phyloP scores from a whole-genome alignment of 441 rosid species.

The Viola pubescens region DNA sequence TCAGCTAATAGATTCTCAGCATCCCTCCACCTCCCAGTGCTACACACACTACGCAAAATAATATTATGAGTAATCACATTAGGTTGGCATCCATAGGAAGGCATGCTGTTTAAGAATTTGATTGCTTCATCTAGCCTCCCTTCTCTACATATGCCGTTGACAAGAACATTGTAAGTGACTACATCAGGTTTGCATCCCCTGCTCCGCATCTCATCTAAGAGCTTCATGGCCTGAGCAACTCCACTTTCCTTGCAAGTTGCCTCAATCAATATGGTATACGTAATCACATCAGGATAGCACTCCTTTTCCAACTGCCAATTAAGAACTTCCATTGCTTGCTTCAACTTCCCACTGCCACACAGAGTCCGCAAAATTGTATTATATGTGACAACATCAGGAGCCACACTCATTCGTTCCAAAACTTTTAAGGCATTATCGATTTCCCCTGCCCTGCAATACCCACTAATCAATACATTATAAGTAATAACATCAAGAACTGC shows the following conservation, averaged over 20 bases:
- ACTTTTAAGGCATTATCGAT: constrained; percentile 53
- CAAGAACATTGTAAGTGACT: constrained; percentile 77
- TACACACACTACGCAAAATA: constrained; percentile 73
- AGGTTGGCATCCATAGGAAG: constrained; percentile 65
- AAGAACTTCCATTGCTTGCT: constrained; percentile 76
- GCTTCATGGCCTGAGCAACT: constrained; percentile 79
- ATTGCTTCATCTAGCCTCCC: constrained; percentile 84
- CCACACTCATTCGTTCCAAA: constrained; percentile 65
- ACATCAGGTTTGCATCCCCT: constrained; percentile 79
- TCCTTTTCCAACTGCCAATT: constrained; percentile 50
- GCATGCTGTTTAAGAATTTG: constrained; percentile 58
- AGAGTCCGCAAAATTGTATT: constrained; percentile 69
- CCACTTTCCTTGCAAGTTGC: constrained; percentile 80
- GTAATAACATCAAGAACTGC: constrained; percentile 74
- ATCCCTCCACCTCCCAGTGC: constrained; percentile 85
- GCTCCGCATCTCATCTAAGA: constrained; percentile 74
- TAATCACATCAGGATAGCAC: constrained; percentile 69
- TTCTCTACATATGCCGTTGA: constrained; percentile 80
- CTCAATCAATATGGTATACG: constrained; percentile 80
- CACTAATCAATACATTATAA: constrained; percentile 70
- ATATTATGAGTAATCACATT: constrained; percentile 75
- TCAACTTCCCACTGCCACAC: constrained; percentile 64
- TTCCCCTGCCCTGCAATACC: constrained; percentile 77
- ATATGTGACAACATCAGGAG: constrained; percentile 73
- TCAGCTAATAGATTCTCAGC: constrained; percentile 71